Evolutionary conservation across 2,329 filamentous ascomycete genomes (phyloP), one percentile per base, ranked within the genome.

Genomic region (Aspergillus sp.): DNA sequence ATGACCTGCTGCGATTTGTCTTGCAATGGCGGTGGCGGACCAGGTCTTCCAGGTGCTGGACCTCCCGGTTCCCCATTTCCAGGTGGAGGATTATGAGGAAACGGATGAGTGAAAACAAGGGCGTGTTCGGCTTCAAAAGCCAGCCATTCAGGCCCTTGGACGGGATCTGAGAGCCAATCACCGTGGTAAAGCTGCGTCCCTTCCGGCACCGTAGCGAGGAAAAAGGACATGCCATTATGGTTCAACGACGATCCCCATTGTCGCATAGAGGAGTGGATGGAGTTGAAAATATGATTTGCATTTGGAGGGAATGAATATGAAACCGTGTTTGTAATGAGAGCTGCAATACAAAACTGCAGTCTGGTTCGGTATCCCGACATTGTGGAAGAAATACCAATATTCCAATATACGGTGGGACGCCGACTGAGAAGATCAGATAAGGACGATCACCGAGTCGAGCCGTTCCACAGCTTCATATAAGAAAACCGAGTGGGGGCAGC

Each of bases 101-200:
- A 24, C 6, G 64, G 59, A n/a, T 62, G 53, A 0, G 88, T 86
- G 73, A 92, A 91, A 3, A 78, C 68, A 62, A 88, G 78, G 0
- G 89, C 86, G 71, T 92, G 90, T 65, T 92, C 89, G 3, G 88
- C 82, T 69, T 92, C 89, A 66, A 91, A 92, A 0, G 90, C 89
- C 1, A 92, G 77, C 88, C 89, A 91, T 65, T 91, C 86, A 3
- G 80, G 82, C 0, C 79, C 81, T 2, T 73, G 70, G 0, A 89
- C 80, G 0, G 79, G 75, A 1, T 80, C 71, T 0, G 75, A 63
- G 0, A 66, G 70, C 8, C 63, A 63, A 0, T 80, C 81, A 12
- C 90, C 89, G 67, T 92, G 89, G 65, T 91, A 90, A 9, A 91
- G 71, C 37, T 86, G 75, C 0, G 85, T 88, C 3, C 85, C 87